A percentile compares a stretch with the other conserved stretches of the same genome.
phyloP scores from a whole-genome alignment of 371 early-diverging fungal species.

The Rhizopus arrhizus region DNA sequence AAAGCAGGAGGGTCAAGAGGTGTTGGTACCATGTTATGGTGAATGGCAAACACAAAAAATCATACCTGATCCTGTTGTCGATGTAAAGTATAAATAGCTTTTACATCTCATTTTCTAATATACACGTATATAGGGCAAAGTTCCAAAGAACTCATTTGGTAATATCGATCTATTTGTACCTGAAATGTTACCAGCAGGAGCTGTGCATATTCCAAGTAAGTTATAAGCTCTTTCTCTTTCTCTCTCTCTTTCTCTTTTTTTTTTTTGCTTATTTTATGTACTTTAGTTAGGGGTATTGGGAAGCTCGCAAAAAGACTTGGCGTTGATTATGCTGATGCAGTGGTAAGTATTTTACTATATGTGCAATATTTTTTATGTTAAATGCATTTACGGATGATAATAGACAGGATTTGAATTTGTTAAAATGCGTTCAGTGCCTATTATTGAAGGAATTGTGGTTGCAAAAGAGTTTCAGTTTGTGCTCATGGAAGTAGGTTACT shows the following conservation, averaged over 20 bases:
- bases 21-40: constrained; percentile 66
- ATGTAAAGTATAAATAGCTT: constrained; percentile 44
- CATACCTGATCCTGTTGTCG: constrained; percentile 63
- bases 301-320: constrained; percentile 71
- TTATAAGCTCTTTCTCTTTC: background rate
- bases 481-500: constrained; percentile 59
- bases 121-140: constrained; percentile 57
- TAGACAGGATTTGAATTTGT: constrained; percentile 78
- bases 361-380: background rate
- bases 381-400: background rate
- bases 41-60: constrained; percentile 86
- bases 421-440: constrained; percentile 65
- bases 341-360: constrained; percentile 48
- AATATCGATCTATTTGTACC: constrained; percentile 82
- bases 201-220: constrained; percentile 71
- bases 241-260: background rate
- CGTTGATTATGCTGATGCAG: constrained; percentile 81
- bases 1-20: constrained; percentile 40
- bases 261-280: background rate
- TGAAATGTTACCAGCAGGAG: constrained; percentile 85
- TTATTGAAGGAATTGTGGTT: constrained; percentile 75
- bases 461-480: constrained; percentile 60
- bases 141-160: constrained; percentile 81
- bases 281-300: constrained; percentile 54
- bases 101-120: no score